phyloP scores from a whole-genome alignment of 805 yeast genomes.

The Monosporozyma yasuniensis region DNA sequence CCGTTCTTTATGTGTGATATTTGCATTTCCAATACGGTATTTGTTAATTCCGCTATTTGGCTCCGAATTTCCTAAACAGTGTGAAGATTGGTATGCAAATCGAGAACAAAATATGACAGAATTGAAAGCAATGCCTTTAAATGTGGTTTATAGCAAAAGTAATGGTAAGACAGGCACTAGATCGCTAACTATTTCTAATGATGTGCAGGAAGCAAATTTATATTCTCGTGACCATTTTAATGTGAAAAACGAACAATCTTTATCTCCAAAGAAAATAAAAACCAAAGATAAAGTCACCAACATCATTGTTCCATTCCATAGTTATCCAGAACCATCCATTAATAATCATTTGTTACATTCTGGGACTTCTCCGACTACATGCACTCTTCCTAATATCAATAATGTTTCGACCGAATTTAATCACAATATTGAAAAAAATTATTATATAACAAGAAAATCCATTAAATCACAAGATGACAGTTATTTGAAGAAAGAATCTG shows the following conservation, averaged over 20 bases:
- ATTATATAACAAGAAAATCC: neutral
- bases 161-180: neutral
- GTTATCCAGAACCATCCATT: neutral
- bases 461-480: neutral
- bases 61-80: constrained; percentile 39
- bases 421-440: neutral
- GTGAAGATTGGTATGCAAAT: constrained; percentile 16
- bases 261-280: neutral
- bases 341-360: neutral
- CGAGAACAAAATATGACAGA: neutral
- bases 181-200: neutral
- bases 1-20: constrained; percentile 54
- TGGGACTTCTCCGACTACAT: neutral
- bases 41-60: constrained; percentile 79
- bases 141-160: neutral
- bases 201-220: neutral
- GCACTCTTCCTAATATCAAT: neutral
- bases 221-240: neutral
- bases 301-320: neutral
- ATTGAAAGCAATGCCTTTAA: neutral
- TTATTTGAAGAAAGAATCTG: neutral
- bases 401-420: neutral
- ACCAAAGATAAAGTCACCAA: neutral
- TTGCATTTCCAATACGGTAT: constrained; percentile 70
- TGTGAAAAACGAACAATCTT: neutral